Base-by-base conservation (phyloP, 2,329 filamentous ascomycete species). In the Davidsoniella virescens region DNA sequence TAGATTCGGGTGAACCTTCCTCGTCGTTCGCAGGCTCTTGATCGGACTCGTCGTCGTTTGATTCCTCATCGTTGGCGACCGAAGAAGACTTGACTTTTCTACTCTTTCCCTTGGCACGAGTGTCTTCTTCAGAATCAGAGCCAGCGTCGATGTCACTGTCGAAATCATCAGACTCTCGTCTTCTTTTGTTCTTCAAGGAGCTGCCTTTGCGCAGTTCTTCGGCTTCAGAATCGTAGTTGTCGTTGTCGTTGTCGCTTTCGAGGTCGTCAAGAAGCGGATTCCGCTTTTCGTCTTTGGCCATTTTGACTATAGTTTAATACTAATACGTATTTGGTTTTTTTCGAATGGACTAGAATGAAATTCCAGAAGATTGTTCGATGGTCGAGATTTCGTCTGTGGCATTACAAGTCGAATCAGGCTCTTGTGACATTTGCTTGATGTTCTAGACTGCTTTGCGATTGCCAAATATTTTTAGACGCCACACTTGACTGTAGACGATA, bases 201-300 rank as follows among this genome's bases (percentile, higher is more conserved):
- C 70, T 72, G 50, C 80, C 81, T 63, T 84, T 84, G 59, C 71
- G 75, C 54, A 86, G 60, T 54, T 85, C 78, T 43, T 80, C 73
- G 23, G 61, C 67, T 18, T 83, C 82, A 0, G 82, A 87, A 55
- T 84, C 70, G 61, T 84, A 84, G 51, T 73, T 77, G 46, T 69
- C 65, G 55, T 66, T 65, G 37, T 70, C 69, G 43, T 79, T 75
- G 36, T 78, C 75, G 17, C 78, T 74, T 59, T 77, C 81, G 16
- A 53, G 47, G n/a, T 49, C 41, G 43, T 53, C 51, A 25, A 53
- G 51, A 14, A 53, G 42, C n/a, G 51, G 51, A 37, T 53, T 53
- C 26, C 51, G 42, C 37, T 50, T 52, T 25, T 52, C 42, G n/a
- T 53, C 42, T 4, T 16, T 67, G 67, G 8, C 25, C 51, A 53